Evolutionary conservation across 2,329 filamentous ascomycete species (phyloP).

Genomic region (Aspergillus candidus): DNA sequence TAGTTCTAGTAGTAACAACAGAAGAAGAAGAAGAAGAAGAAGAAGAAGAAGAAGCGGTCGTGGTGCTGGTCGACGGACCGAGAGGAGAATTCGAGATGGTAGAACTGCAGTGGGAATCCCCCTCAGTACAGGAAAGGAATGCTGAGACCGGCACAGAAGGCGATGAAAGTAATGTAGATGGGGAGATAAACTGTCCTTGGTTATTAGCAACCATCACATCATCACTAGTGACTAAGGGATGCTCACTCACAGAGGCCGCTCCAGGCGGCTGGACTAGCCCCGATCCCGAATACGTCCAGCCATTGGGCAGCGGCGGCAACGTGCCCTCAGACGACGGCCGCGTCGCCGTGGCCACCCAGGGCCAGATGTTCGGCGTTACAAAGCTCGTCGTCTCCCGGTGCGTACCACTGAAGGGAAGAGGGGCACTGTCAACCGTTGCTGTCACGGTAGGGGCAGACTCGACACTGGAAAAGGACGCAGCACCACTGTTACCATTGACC

Average conservation of each 20-base stretch:
- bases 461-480: conserved; percentile 34
- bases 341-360: conserved; percentile 56
- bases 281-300: conserved; percentile 71
- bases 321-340: conserved; percentile 46
- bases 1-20: conserved; percentile 6
- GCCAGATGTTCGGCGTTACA: conserved; percentile 57
- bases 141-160: conserved; percentile 40
- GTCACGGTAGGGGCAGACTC: conserved; percentile 56
- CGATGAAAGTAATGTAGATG: conserved; percentile 48
- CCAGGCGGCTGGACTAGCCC: conserved; percentile 73
- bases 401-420: conserved; percentile 59
- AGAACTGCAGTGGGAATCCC: conserved; percentile 5
- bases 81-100: background rate
- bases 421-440: conserved; percentile 55
- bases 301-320: conserved; percentile 57
- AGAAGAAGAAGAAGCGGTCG: background rate
- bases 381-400: conserved; percentile 41
- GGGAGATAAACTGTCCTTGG: conserved; percentile 45
- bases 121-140: conserved; percentile 44
- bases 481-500: conserved; percentile 59
- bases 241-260: conserved; percentile 62
- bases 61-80: conserved; percentile 1
- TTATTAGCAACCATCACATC: conserved; percentile 5
- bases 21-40: background rate
- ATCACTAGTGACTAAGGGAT: conserved; percentile 22